phyloP scores from a whole-genome alignment of 2,329 filamentous ascomycete genomes.

The Paraconiothyrium sp. region DNA sequence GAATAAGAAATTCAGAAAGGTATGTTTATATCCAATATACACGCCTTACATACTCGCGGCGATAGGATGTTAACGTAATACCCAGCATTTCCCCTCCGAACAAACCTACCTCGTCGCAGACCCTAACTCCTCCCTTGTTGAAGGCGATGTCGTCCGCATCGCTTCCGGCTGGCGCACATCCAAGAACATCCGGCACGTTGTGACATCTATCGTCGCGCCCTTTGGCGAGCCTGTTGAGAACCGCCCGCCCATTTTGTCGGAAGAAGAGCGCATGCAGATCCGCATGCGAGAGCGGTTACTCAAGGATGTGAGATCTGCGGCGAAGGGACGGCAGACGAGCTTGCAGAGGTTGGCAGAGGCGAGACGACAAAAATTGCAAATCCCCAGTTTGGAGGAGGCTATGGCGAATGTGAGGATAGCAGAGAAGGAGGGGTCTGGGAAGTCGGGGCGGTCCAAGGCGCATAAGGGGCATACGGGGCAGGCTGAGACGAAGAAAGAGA shows the following conservation, averaged over 20 bases:
- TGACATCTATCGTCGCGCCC: conserved; percentile 78
- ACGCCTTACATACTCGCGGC: neutral
- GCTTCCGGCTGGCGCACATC: conserved; percentile 71
- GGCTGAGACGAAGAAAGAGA: conserved; percentile 37
- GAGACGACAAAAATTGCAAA: conserved; percentile 35
- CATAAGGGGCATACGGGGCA: conserved; percentile 40
- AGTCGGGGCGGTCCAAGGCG: conserved; percentile 24
- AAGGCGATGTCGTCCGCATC: conserved; percentile 80
- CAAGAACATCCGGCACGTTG: conserved; percentile 75
- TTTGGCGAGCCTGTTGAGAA: conserved; percentile 70
- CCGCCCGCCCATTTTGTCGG: conserved; percentile 71
- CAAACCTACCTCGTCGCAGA: conserved; percentile 79
- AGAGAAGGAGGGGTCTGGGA: conserved; percentile 22
- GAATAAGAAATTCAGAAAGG: conserved; percentile 78
- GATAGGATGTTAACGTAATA: conserved; percentile 14
- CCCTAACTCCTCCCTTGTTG: conserved; percentile 75
- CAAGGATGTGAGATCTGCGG: conserved; percentile 66
- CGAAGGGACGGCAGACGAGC: conserved; percentile 41
- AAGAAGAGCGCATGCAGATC: conserved; percentile 67
- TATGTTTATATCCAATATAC: conserved; percentile 47
- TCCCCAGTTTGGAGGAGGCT: conserved; percentile 45
- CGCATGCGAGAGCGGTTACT: conserved; percentile 64
- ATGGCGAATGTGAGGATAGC: conserved; percentile 37
- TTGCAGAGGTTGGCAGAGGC: conserved; percentile 40
- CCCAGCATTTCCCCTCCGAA: conserved; percentile 70